Base-by-base conservation (phyloP, 202 grass and related monocot species). In the Dendrocalamus latiflorus region DNA sequence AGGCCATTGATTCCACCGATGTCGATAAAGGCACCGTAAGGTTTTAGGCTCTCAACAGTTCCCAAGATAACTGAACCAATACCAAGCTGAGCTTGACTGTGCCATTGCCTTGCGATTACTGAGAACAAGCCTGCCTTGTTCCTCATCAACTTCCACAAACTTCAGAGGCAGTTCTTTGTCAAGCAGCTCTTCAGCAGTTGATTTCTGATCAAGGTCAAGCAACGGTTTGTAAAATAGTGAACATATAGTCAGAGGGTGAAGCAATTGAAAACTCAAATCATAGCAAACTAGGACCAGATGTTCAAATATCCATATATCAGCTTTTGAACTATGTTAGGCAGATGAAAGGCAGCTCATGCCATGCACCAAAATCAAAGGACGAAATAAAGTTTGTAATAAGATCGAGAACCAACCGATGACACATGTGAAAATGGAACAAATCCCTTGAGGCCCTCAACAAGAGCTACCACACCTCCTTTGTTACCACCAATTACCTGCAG, bases 71-170 rank as follows among this genome's bases (percentile, higher is more conserved):
- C n/a, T n/a, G n/a, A n/a, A n/a, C n/a, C n/a, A n/a, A n/a, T n/a
- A n/a, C n/a, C n/a, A n/a, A n/a, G 96, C 72, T 99, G 93, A 61
- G 89, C 96, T 75, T 99, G 96, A 74, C 91, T 93, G 61, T 59
- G 92, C 91, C 90, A 99, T 91, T 54, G 96, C 96, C 70, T 99
- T 99, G 65, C 96, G 96, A 54, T 99, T 95, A 72, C 96, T 93
- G 83, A 99, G 91, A 36, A 99, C 91, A 90, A 99, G 96, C 83
- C 93, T 95, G 39, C 85, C 77, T 75, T 99, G 92, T 70, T 95
- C 93, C 78, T 95, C 88, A 55, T 98, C 96, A 14, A 99, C 91
- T 86, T 99, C 96, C 50, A 99, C 89, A 78, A 94, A 95, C 80
- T 99, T 99, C 15, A 99, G 85, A 47, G 88, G 91, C 43, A 99